These are phyloP conservation scores for Penicillium cataractarum DNA, from an alignment of 495 filamentous ascomycete genomes.

Conservation along the genomic window DNA sequence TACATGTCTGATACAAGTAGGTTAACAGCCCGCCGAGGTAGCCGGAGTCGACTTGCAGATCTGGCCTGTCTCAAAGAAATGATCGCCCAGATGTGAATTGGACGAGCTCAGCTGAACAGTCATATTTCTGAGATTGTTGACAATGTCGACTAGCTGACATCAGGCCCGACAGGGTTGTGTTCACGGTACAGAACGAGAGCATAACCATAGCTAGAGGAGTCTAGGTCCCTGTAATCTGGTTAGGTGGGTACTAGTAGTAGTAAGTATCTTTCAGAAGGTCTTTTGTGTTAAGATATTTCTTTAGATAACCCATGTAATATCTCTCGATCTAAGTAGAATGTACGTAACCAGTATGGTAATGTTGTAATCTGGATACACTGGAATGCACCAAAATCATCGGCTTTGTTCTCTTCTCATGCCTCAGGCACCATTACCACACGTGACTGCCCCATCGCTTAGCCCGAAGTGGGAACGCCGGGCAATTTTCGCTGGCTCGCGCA, in stretches of 20 bases:
- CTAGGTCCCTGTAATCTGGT: no score
- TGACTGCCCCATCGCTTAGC: constrained; percentile 48
- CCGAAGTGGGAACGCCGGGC: constrained; percentile 41
- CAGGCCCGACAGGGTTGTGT: not conserved
- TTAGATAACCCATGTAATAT: no score
- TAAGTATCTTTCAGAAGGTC: no score
- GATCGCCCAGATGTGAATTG: not conserved
- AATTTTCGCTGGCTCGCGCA: constrained; percentile 48
- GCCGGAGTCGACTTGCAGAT: not conserved
- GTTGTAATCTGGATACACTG: not conserved
- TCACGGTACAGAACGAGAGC: no score
- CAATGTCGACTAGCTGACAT: not conserved
- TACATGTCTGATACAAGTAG: not conserved
- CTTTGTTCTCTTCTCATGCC: not conserved
- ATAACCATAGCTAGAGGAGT: not conserved
- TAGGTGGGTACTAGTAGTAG: no score
- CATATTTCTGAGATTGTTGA: not conserved
- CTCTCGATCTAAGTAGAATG: no score
- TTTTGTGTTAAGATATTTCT: no score
- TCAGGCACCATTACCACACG: constrained; percentile 24
- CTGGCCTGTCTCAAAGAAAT: constrained; percentile 4
- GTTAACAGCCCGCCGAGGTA: constrained; percentile 4
- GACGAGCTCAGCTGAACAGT: not conserved
- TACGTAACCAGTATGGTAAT: not conserved
- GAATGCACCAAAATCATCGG: not conserved